Base-by-base conservation (phyloP, 2,329 filamentous ascomycete genomes). In the Dothideomycetes sp. region DNA sequence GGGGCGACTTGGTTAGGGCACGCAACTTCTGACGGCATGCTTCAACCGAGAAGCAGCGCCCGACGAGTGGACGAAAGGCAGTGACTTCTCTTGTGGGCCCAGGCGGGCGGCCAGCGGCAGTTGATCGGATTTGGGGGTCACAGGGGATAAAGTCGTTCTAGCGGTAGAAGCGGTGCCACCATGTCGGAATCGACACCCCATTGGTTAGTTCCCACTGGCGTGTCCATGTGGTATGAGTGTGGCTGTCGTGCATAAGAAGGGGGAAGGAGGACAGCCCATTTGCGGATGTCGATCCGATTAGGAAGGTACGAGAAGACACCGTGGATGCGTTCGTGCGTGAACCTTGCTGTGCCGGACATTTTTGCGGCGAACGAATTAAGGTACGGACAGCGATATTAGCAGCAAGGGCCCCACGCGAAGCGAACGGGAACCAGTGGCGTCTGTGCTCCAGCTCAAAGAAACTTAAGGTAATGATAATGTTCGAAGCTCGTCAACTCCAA, bases 141-240 rank as follows among this genome's bases (percentile, higher is more conserved):
- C 7, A 12, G 7, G 22, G 7, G 22, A 27, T 32, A 36, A 34
- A 41, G 38, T 41, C 16, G 36, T 41, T 41, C 39, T 41, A 41
- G 39, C 34, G 39, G 39, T 41, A 41, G 39, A 41, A 41, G 39
- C 19, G 12, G 39, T 41, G 34, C 39, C 39, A 37, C 34, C 11
- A 29, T 36, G 34, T 18, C 39, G 39, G 39, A 36, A 41, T 27
- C 12, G 12, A 12, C 22, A 12, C 12, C 12, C 22, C n/a, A n/a
- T n/a, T n/a, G n/a, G n/a, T n/a, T n/a, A n/a, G n/a, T n/a, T n/a
- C n/a, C n/a, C n/a, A n/a, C n/a, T n/a, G 22, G 12, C 22, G 22
- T 27, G 22, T 12, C 22, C 22, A 7, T 27, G 22, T 12, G 22
- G 22, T 27, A 12, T 27, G 22, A 7, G 22, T 27, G 22, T 27